phyloP scores from a whole-genome alignment of 1,284 basidiomycete genomes.

The Pseudozyma tsukubaensis region DNA sequence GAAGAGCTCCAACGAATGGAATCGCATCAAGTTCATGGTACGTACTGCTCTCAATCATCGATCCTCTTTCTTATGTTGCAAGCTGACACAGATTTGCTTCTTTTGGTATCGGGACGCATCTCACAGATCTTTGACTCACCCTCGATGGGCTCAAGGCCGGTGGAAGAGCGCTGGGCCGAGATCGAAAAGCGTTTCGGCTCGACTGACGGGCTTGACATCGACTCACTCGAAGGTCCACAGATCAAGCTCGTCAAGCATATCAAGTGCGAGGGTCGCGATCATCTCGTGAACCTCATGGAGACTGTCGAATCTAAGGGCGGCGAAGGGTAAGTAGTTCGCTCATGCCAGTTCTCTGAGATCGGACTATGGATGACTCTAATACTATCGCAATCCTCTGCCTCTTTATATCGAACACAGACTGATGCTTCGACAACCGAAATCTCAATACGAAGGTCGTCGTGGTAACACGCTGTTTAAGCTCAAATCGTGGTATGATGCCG shows the following conservation, averaged over 20 bases:
- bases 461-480: conserved; percentile 75
- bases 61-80: not conserved
- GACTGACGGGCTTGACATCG: conserved; percentile 51
- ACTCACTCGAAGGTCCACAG: conserved; percentile 63
- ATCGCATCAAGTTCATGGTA: conserved; percentile 75
- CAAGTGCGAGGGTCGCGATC: conserved; percentile 71
- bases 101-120: not conserved
- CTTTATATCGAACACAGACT: conserved; percentile 60
- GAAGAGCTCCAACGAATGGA: conserved; percentile 75
- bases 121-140: conserved; percentile 77
- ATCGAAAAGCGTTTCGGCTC: conserved; percentile 73
- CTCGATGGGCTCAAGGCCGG: conserved; percentile 72
- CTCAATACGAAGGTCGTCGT: conserved; percentile 74
- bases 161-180: conserved; percentile 74
- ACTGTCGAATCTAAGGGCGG: conserved; percentile 75
- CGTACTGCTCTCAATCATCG: not conserved
- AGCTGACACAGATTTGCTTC: conserved; percentile 1
- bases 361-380: too few species aligned
- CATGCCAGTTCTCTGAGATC: not conserved
- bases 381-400: too few species aligned
- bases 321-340: conserved; percentile 71
- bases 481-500: conserved; percentile 79
- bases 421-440: conserved; percentile 75
- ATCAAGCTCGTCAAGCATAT: conserved; percentile 74
- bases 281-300: conserved; percentile 74